Base-by-base conservation (phyloP, 345 rosid species). In the Hibiscus mutabilis region DNA sequence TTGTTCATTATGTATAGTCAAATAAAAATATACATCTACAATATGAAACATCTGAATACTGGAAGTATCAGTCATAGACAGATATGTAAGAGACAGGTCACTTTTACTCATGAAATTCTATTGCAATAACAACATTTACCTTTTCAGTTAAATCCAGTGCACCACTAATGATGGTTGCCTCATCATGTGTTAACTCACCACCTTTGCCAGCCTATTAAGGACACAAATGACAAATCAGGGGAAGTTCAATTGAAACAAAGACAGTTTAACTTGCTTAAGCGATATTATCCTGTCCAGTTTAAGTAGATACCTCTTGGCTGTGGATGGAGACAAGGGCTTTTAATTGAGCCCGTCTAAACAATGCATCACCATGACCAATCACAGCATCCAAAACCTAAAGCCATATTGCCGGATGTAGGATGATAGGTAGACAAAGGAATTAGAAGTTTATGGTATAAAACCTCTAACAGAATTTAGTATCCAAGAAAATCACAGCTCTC, bases 171-270 rank as follows among this genome's bases (percentile, higher is more conserved):
- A 94, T 91, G 80, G 91, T 91, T 62, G 96, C 84, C 86, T 94
- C 97, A 73, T 94, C 98, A 71, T 88, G 98, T 13, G 97, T 90
- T 73, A 94, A 92, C 76, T 94, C 98, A 74, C 98, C 98, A 9
- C 98, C 98, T 75, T 88, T 90, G 55, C 97, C 98, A 77, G 98
- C 98, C 98, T 91, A 77, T 60, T 78, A 73, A 73, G 67, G 51
- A 72, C 57, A 75, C 60, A 70, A 84, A 66, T 56, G 58, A 44
- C 49, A 82, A 52, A 76, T 72, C 66, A 80, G 65, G 9, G 16
- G 55, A 74, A 76, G 76, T 71, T 72, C 75, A 71, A 73, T 68
- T 22, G 77, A 49, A 75, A 71, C 74, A 70, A 74, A 70, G n/a
- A 35, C 15, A 49, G n/a, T 16, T 31, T 14, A 61, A 56, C 73